Base-by-base conservation (phyloP, 2,329 filamentous ascomycete genomes). In the Rutstroemia sp. region DNA sequence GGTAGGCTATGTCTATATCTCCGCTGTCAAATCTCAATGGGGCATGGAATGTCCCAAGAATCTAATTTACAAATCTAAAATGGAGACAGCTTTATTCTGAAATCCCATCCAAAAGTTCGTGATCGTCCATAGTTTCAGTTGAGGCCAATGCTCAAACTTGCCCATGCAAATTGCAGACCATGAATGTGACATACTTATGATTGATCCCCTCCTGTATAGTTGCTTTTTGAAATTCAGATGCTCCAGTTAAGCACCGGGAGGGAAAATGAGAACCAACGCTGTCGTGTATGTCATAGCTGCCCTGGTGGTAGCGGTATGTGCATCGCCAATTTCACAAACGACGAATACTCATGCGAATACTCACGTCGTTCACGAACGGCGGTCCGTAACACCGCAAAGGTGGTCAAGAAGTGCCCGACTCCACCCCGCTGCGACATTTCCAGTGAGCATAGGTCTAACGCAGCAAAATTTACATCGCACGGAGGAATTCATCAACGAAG, bases 401-500 rank as follows among this genome's bases (percentile, higher is more conserved):
- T 67, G 64, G 63, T 48, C 56, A 16, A 62, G 58, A 51, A 59
- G 62, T 38, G 58, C 59, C 4, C 56, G 62, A 34, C 55, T 65
- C 6, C 57, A 63, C 57, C 58, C 62, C n/a, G 52, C 52, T 16
- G 52, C 61, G 5, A 56, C 59, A 12, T 58, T 68, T 49, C 64
- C 63, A 5, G 47, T 67, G 23, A 58, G 64, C 55, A 76, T 78
- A 50, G 76, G 75, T 4, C 67, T 78, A 41, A 66, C 71, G 38
- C 75, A 79, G 60, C 69, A 70, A 23, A 78, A 78, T 57, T 63
- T 79, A n/a, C 70, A 77, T 52, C 69, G 69, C 39, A 75, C 71
- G 4, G 75, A 77, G 57, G 72, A 73, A 48, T 72, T 73, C 44
- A 66, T 77, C 10, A 65, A 71, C 25, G 70, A 74, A 18, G 74